Conservation (phyloP, 2,329 filamentous ascomycete genomes). For the Dactylonectria macrodidyma region DNA sequence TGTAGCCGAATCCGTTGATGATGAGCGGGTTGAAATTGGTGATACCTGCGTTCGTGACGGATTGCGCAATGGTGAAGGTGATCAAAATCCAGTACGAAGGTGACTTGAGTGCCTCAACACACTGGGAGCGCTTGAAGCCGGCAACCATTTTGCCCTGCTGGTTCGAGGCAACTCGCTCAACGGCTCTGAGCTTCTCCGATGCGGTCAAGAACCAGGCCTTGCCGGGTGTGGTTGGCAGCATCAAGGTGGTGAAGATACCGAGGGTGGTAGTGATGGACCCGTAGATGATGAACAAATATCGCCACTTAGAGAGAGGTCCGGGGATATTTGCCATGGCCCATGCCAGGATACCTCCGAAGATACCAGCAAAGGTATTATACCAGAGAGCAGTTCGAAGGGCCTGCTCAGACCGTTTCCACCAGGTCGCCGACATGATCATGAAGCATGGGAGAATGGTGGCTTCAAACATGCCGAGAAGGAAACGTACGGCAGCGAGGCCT, state of each 20-base stretch:
- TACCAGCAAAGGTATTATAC: slow-evolving; percentile 49
- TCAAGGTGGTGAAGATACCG: slow-evolving; percentile 30
- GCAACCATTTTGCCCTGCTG: slow-evolving; percentile 7
- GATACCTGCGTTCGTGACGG: slow-evolving; percentile 74
- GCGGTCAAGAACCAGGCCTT: slow-evolving; percentile 39
- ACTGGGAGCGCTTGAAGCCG: slow-evolving; percentile 33
- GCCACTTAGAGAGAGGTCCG: slow-evolving; percentile 38
- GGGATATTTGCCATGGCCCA: slow-evolving; percentile 49
- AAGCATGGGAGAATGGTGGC: slow-evolving; percentile 48
- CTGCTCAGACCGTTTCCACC: slow-evolving; percentile 51
- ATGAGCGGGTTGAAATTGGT: slow-evolving; percentile 74
- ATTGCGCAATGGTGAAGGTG: slow-evolving; percentile 72
- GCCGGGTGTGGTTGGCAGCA: slow-evolving; percentile 34
- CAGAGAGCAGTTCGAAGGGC: slow-evolving; percentile 50
- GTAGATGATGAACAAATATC: slow-evolving; percentile 42
- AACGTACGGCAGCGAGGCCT: slow-evolving; percentile 44
- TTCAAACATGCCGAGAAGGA: slow-evolving; percentile 50
- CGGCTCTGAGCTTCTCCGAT: slow-evolving; percentile 25
- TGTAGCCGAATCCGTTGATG: slow-evolving; percentile 65
- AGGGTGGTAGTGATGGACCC: slow-evolving; percentile 34
- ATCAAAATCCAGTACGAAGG: slow-evolving; percentile 42
- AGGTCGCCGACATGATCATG: slow-evolving; percentile 50
- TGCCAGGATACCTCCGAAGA: slow-evolving; percentile 50
- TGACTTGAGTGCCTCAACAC: slow-evolving; percentile 41
- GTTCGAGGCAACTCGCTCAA: background rate